Evolutionary conservation across 768 basidiomycete genomes (phyloP).

Genomic region (Russula sp.): DNA sequence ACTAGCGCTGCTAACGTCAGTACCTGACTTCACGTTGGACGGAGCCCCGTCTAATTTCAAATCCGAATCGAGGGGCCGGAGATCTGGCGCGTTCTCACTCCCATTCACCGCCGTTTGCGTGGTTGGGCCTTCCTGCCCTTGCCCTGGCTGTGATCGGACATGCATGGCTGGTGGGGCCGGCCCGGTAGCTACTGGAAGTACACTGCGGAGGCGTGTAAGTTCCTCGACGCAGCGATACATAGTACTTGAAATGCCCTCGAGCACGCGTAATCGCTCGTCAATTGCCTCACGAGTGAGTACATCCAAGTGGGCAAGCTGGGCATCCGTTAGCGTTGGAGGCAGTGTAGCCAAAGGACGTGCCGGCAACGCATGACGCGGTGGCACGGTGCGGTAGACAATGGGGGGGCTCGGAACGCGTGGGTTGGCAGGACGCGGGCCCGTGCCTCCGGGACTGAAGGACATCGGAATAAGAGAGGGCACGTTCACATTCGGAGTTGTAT

Average conservation of each 20-base stretch:
- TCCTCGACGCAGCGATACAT: constrained; percentile 75
- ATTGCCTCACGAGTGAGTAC: constrained; percentile 69
- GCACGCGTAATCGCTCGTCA: constrained; percentile 70
- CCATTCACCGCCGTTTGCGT: not conserved
- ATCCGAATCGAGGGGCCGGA: constrained; percentile 6
- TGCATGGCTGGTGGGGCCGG: constrained; percentile 2
- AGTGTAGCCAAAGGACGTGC: constrained; percentile 27
- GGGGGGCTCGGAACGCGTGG: constrained; percentile 9
- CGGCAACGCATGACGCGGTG: not conserved
- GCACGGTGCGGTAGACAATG: constrained; percentile 14
- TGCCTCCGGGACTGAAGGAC: constrained; percentile 27
- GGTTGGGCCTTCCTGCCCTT: constrained; percentile 4
- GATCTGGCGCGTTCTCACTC: constrained; percentile 4
- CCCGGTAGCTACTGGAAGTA: constrained; percentile 33
- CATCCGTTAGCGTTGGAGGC: constrained; percentile 46
- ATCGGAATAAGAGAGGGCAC: constrained; percentile 36
- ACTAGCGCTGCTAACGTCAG: constrained; percentile 15
- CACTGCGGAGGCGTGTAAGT: constrained; percentile 64
- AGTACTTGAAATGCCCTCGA: constrained; percentile 70
- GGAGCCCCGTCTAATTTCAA: constrained; percentile 3
- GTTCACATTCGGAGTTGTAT: constrained; percentile 15
- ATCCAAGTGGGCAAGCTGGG: constrained; percentile 61
- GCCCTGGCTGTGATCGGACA: constrained; percentile 5
- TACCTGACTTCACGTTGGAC: constrained; percentile 9
- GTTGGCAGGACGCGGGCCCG: constrained; percentile 8